Conservation (phyloP, 75 land plant genomes). For the Cunninghamia lanceolata region DNA sequence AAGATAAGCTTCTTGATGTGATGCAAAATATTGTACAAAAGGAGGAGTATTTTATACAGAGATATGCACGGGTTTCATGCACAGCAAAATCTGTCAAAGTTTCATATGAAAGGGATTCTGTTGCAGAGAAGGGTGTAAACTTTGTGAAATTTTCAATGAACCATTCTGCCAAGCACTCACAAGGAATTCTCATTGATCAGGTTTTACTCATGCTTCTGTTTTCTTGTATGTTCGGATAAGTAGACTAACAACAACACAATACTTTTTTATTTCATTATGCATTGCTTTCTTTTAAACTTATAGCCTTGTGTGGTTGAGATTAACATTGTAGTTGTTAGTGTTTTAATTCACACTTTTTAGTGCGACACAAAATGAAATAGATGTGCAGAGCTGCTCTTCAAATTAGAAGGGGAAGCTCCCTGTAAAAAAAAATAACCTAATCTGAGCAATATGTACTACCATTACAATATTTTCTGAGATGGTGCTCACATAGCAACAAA, state of each 20-base stretch:
- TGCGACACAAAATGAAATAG: too few species aligned
- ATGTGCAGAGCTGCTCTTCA: too few species aligned
- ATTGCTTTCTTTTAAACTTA: background rate
- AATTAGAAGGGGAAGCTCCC: too few species aligned
- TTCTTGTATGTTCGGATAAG: background rate
- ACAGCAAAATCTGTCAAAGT: conserved; percentile 43
- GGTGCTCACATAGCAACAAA: too few species aligned
- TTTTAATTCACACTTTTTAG: too few species aligned
- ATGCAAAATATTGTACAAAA: conserved; percentile 44
- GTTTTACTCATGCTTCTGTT: conserved; percentile 23
- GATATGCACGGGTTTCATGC: conserved; percentile 30
- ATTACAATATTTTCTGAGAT: background rate
- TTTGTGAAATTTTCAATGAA: conserved; percentile 9
- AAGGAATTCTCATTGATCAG: conserved; percentile 66
- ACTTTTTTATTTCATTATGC: background rate
- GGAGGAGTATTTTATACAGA: conserved; percentile 43
- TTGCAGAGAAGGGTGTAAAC: conserved; percentile 14
- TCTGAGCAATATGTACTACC: background rate
- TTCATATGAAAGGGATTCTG: conserved; percentile 24
- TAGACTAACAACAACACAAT: background rate
- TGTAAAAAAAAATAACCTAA: too few species aligned
- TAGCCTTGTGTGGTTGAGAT: background rate
- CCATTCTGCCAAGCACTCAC: conserved; percentile 26
- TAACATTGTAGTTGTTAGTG: background rate
- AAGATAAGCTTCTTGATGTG: conserved; percentile 58